Evolutionary conservation across 371 early-diverging fungal genomes (phyloP).

Genomic region (Mucor irregularis): DNA sequence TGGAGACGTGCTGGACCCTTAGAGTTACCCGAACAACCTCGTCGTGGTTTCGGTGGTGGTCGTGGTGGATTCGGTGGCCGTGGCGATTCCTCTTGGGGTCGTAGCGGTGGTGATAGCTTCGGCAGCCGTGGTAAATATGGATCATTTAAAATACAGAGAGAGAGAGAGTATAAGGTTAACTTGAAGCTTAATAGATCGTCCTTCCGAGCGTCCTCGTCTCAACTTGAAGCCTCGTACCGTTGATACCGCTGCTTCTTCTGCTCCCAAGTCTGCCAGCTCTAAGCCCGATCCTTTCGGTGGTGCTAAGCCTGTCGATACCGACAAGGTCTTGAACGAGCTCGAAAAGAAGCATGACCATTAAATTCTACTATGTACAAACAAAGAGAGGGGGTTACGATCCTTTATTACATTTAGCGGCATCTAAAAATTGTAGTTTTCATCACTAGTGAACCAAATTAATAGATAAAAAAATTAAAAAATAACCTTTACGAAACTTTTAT

Average conservation of each 20-base stretch:
- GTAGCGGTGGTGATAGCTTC: constrained; percentile 38
- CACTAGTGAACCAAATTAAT: neutral
- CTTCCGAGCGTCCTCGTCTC: constrained; percentile 55
- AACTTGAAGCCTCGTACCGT: constrained; percentile 72
- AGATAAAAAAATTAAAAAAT: neutral
- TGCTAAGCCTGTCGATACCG: constrained; percentile 80
- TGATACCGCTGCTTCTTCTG: constrained; percentile 29
- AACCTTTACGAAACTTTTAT: neutral
- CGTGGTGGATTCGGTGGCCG: constrained; percentile 52
- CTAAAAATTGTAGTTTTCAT: neutral
- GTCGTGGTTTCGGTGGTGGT: constrained; percentile 43
- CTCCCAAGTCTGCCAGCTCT: constrained; percentile 11
- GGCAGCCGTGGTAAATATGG: constrained; percentile 12
- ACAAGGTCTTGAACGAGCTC: constrained; percentile 63
- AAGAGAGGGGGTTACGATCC: constrained; percentile 10
- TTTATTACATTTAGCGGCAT: constrained; percentile 12
- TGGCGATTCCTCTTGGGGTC: constrained; percentile 56
- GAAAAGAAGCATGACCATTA: constrained; percentile 58
- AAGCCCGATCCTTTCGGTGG: constrained; percentile 84
- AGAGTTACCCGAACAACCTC: constrained; percentile 40
- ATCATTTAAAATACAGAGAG: neutral
- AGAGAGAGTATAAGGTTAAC: too few relatives aligned
- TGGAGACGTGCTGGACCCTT: constrained; percentile 56
- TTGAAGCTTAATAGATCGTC: too few relatives aligned
- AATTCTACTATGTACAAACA: neutral